Evolutionary conservation across 2,329 filamentous ascomycete species (phyloP), one percentile per base, ranked within the genome.

Genomic region (Penicillium verrucosum): DNA sequence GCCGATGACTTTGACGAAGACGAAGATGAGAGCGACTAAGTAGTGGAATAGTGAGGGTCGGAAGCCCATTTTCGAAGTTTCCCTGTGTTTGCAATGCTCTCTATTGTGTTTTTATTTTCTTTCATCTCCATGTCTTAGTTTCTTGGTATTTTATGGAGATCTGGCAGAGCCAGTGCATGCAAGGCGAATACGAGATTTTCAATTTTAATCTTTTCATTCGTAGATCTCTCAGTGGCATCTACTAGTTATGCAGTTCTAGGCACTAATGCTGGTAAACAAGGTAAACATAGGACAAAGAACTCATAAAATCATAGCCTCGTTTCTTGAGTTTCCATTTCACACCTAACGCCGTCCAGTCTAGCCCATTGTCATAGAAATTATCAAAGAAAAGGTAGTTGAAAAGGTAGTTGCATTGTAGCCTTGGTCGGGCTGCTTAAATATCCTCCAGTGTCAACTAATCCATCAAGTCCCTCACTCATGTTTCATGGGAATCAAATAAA

Each of bases 1-100:
- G 72, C 61, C 14, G 75, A 77, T 65, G 76, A 76, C 59, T 77
- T 77, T 62, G 65, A 52, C 9, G 51, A 69, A 25, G 52, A 69
- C 14, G 65, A 69, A 41, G 62, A 71, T 37, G 70, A 71, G 41
- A 73, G 68, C 54, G 70, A 74, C 12, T 73, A 67, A 36, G 44
- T 43, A n/a, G 32, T 42, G 25, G 23, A 29, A 4, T 18, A 29
- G 23, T 43, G 42, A 37, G 14, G 41, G 18, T 21, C 14, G 8
- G 37, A 25, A 29, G 16, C 10, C 23, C n/a, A 32, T 52, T 51
- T 29, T 14, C 27, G 29, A 43, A 29, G 7, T 41, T 54, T 18
- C 27, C 10, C 25, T 16, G 29, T 53, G 45, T 51, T 49, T 49
- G 29, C 27, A 42, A 32, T 38, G n/a, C 25, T 41, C 21, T 56